Conservation (phyloP, 495 filamentous ascomycete species). For the Aspergillus nidulans region DNA sequence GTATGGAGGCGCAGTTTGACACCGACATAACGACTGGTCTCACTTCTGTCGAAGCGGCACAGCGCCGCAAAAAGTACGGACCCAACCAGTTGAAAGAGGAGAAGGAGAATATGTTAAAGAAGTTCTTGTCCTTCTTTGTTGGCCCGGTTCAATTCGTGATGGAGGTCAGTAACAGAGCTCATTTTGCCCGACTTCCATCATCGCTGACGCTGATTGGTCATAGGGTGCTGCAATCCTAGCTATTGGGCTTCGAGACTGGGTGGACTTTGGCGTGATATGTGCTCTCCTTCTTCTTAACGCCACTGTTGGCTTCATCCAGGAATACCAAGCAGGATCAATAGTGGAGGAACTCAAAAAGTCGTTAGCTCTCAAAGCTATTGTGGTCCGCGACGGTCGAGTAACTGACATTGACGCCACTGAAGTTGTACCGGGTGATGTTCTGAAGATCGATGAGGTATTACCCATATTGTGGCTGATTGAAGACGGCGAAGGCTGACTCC, state of each 20-base stretch:
- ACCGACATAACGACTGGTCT: conserved; percentile 70
- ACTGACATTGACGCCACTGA: conserved; percentile 70
- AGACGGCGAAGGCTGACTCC: conserved; percentile 1
- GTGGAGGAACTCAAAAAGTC: conserved; percentile 91
- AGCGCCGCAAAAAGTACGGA: conserved; percentile 74
- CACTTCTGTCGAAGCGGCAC: conserved; percentile 60
- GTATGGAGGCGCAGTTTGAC: conserved; percentile 61
- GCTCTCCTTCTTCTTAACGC: conserved; percentile 77
- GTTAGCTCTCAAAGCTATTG: conserved; percentile 77
- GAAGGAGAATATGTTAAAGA: conserved; percentile 76
- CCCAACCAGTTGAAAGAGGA: conserved; percentile 87
- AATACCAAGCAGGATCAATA: conserved; percentile 85
- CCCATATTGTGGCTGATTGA: background rate
- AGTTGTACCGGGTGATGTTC: conserved; percentile 86
- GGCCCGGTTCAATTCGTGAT: conserved; percentile 94
- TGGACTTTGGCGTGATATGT: conserved; percentile 75
- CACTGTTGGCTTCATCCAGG: conserved; percentile 78
- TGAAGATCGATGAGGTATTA: conserved; percentile 73
- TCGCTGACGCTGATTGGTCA: background rate
- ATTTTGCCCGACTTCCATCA: background rate
- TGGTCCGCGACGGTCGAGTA: conserved; percentile 70
- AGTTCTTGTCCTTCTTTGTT: conserved; percentile 81
- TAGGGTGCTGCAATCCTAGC: conserved; percentile 71
- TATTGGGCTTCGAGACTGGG: conserved; percentile 70
- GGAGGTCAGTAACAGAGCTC: conserved; percentile 54